phyloP scores from a whole-genome alignment of 495 filamentous ascomycete species.

The Hyaloscypha hepaticicola region DNA sequence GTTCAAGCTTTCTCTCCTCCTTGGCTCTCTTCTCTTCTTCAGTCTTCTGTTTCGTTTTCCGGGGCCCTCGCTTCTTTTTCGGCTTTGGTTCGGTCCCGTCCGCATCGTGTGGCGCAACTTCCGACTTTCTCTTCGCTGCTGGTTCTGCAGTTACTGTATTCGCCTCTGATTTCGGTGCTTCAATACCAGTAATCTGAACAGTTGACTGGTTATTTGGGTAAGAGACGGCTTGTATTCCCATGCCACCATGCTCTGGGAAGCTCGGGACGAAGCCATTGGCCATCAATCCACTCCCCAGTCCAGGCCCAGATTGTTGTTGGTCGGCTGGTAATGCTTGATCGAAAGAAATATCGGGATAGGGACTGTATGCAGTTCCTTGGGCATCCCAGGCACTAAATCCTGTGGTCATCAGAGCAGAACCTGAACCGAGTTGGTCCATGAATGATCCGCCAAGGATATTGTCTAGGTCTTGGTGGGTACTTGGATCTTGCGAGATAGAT shows the following conservation, averaged over 20 bases:
- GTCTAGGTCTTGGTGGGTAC: not conserved
- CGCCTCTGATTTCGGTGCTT: not conserved
- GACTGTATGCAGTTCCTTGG: not conserved
- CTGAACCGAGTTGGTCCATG: not conserved
- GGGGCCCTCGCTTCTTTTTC: conserved; percentile 4
- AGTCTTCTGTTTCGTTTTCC: conserved; percentile 16
- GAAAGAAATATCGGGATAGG: not conserved
- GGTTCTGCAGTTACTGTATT: not conserved
- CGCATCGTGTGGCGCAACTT: not conserved
- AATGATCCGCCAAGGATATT: not conserved
- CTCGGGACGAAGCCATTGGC: not conserved
- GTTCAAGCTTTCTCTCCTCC: conserved; percentile 61
- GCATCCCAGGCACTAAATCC: not conserved
- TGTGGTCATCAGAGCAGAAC: not conserved
- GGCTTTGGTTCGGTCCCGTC: not conserved
- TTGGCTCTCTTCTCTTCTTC: conserved; percentile 33
- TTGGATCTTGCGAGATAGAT: not conserved
- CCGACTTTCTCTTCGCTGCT: not conserved
- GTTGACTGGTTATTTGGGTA: not conserved
- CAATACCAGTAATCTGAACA: not conserved
- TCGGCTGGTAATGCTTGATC: not conserved
- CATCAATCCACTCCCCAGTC: not conserved
- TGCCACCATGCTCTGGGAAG: not conserved
- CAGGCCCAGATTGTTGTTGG: not conserved
- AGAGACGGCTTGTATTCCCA: not conserved